Evolutionary conservation across 805 yeast genomes (phyloP), one percentile per base, ranked within the genome.

Genomic region (Candida schatavii): DNA sequence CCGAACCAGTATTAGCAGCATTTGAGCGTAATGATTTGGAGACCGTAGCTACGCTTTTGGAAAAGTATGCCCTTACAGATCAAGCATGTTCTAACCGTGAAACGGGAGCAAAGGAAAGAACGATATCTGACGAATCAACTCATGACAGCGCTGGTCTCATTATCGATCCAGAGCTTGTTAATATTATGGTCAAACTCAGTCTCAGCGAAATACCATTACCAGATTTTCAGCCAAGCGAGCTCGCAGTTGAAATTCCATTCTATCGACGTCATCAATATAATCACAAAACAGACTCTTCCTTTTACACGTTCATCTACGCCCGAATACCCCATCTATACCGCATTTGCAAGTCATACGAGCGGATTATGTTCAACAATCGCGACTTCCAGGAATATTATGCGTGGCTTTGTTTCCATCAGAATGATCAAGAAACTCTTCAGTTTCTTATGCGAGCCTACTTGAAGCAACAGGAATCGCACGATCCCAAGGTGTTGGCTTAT

Each of bases 351-450:
- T 41, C 45, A 4, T 59, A 56, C 36, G 59, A 58, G 34, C 35
- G 30, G 5, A 32, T 40, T 7, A 45, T 47, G 33, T 33, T 37
- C 15, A 36, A 34, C 15, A 32, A 51, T 21, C 46, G 45, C n/a
- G 36, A 43, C 13, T 55, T 60, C 25, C 49, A 54, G 29, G 61
- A 58, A 31, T 48, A 52, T 30, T 59, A 55, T 34, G 61, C 65
- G 7, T 64, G 68, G 64, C 44, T 64, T 14, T 57, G 68, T 36
- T 69, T 63, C 46, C 70, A 69, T 48, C 50, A 49, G 49, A 62
- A 64, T 35, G 67, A 69, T 36, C 20, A 61, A 11, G 48, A 51
- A 14, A 46, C 54, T 20, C 38, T 62, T 15, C 57, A 57, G 34
- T 40, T 44, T 19, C 43, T 59, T 17, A 42, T 56, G 7, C 48